Base-by-base conservation (phyloP, 2,329 filamentous ascomycete species). In the Fusarium continuum region DNA sequence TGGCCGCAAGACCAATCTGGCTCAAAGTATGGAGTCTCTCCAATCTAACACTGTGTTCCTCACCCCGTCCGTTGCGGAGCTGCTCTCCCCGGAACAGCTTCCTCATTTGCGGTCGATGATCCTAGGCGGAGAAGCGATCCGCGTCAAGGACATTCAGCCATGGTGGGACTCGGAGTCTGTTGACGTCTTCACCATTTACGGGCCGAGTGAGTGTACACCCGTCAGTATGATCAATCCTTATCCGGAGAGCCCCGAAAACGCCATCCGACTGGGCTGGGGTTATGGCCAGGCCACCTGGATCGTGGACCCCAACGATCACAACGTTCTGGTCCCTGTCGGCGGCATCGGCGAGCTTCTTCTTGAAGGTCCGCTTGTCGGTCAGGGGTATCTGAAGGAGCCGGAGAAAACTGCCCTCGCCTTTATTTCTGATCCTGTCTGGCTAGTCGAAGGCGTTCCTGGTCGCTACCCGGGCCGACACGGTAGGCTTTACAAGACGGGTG, bases 261-360 rank as follows among this genome's bases (percentile, higher is more conserved):
- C 4, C 11, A 31, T 29, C 25, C 25, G 26, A 10, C 45, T 58
- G 7, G 54, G 52, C 2, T 16, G 17, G 2, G 14, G 44, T 3
- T 17, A 34, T 5, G 36, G 26, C 8, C 51, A 49, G 4, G 50
- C 54, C 4, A 17, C 22, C 4, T 74, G 72, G 73, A 55, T 75
- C 8, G 67, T 74, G 2, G 46, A 65, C 26, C 48, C 68, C 0
- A 40, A 64, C 1, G 51, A 72, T 17, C 56, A 64, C 7, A 22
- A 71, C 4, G 54, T 43, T 7, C 56, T 75, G 0, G 62, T 61
- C 0, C 63, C 73, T 0, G 41, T 70, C 16, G 69, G 71, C 1
- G 32, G 35, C 0, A 35, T 69, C 5, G 73, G 73, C 2, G 73
- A 75, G 25, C 50, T 75, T 1, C 43, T 73, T 0, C 25, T 75